Percentiles rank a stretch among this genome's conserved stretches.
These are phyloP conservation scores for Passiflora organensis DNA, from an alignment of 345 rosid genomes.

Conservation along the genomic window DNA sequence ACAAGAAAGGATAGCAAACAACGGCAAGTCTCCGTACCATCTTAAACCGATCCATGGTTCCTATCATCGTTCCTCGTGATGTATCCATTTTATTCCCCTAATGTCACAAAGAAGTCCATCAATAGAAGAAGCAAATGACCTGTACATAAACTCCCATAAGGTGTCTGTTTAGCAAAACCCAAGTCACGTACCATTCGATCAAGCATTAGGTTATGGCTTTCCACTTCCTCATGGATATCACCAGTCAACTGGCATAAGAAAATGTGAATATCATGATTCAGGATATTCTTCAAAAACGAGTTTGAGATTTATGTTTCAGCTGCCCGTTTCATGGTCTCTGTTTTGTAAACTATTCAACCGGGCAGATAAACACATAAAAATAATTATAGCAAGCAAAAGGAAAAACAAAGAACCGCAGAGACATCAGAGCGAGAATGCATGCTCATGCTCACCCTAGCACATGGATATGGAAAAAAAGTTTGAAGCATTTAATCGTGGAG, in stretches of 20 bases:
- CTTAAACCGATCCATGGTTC: conserved; percentile 83
- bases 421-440: too few relatives aligned
- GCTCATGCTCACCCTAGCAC: too few relatives aligned
- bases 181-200: conserved; percentile 51
- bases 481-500: too few relatives aligned
- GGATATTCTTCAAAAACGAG: background rate
- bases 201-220: conserved; percentile 77
- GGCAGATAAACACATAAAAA: background rate
- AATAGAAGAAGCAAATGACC: conserved; percentile 5
- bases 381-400: background rate
- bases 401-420: too few relatives aligned
- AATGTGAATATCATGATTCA: background rate
- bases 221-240: conserved; percentile 85
- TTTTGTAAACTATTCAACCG: background rate
- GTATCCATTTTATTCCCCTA: conserved; percentile 87
- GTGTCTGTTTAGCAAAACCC: conserved; percentile 5
- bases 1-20: background rate
- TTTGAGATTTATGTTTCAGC: background rate
- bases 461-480: too few relatives aligned
- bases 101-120: conserved; percentile 21
- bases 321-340: background rate
- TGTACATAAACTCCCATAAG: conserved; percentile 2
- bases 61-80: conserved; percentile 79
- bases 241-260: conserved; percentile 58
- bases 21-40: conserved; percentile 37